These are phyloP conservation scores for Cicer bijugum DNA, from an alignment of 306 rosid genomes.

Conservation along the genomic window DNA sequence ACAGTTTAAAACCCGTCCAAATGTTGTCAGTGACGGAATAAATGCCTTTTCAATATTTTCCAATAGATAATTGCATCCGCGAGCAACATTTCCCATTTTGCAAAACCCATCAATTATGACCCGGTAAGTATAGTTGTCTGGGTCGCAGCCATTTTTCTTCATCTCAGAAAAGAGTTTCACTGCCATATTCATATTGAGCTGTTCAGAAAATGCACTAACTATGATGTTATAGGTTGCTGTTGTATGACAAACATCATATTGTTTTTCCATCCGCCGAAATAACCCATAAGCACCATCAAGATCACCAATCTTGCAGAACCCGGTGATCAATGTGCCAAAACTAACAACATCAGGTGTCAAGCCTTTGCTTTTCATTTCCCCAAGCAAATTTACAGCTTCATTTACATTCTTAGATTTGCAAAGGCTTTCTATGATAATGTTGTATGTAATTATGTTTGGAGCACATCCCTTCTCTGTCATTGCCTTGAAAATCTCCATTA, in stretches of 20 bases:
- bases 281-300: conserved; percentile 71
- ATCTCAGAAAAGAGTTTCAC: conserved; percentile 66
- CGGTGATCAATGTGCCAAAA: conserved; percentile 71
- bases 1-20: conserved; percentile 81
- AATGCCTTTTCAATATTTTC: conserved; percentile 67
- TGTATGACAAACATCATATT: conserved; percentile 57
- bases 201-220: conserved; percentile 68
- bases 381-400: conserved; percentile 65
- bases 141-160: conserved; percentile 55
- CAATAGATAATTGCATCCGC: conserved; percentile 63
- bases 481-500: conserved; percentile 66
- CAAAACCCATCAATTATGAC: conserved; percentile 84
- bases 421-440: conserved; percentile 76
- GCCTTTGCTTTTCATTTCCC: conserved; percentile 65
- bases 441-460: conserved; percentile 72
- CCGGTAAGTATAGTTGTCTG: conserved; percentile 76
- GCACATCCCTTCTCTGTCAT: conserved; percentile 73
- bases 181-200: conserved; percentile 63
- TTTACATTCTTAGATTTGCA: conserved; percentile 73
- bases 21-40: conserved; percentile 69
- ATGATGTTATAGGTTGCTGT: conserved; percentile 77
- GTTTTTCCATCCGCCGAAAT: conserved; percentile 58
- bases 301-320: conserved; percentile 70
- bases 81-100: conserved; percentile 67
- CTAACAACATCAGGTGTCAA: conserved; percentile 72